These are phyloP conservation scores for Lachnum nothofagi DNA, from an alignment of 2,329 filamentous ascomycete genomes.

Conservation along the genomic window DNA sequence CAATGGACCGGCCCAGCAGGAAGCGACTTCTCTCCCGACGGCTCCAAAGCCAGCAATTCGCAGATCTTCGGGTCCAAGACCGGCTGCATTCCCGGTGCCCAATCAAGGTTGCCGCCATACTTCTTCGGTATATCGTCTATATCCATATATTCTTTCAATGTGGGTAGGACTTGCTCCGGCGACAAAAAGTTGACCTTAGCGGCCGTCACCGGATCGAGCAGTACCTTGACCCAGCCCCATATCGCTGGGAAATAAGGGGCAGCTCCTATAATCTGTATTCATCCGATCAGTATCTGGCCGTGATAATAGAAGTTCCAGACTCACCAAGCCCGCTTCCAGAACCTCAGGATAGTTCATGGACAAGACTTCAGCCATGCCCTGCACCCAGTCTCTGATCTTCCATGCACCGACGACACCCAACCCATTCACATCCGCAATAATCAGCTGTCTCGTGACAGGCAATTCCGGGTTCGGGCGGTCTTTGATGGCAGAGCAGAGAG, in stretches of 20 bases:
- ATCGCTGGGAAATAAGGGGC: not conserved
- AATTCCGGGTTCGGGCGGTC: not conserved
- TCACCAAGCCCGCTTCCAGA: not conserved
- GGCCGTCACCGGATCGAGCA: not conserved
- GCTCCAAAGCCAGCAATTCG: not conserved
- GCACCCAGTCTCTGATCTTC: not conserved
- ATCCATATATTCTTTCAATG: not conserved
- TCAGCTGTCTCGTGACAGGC: not conserved
- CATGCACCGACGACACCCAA: not conserved
- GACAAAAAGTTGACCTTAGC: not conserved
- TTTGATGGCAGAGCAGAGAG: not conserved
- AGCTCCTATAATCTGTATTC: not conserved
- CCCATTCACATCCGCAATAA: not conserved
- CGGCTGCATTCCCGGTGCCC: not conserved
- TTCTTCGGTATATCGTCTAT: not conserved
- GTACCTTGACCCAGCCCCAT: not conserved
- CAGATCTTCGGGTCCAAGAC: not conserved
- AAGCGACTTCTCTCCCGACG: not conserved
- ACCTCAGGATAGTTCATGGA: not conserved
- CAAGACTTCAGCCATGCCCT: not conserved
- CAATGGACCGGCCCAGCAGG: not conserved
- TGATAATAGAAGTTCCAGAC: too few species aligned
- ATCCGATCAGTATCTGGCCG: not conserved
- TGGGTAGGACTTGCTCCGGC: not conserved
- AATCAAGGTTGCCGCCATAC: not conserved